These are phyloP conservation scores for Xylaria sp. DNA, from an alignment of 2,329 filamentous ascomycete species.

Conservation along the genomic window DNA sequence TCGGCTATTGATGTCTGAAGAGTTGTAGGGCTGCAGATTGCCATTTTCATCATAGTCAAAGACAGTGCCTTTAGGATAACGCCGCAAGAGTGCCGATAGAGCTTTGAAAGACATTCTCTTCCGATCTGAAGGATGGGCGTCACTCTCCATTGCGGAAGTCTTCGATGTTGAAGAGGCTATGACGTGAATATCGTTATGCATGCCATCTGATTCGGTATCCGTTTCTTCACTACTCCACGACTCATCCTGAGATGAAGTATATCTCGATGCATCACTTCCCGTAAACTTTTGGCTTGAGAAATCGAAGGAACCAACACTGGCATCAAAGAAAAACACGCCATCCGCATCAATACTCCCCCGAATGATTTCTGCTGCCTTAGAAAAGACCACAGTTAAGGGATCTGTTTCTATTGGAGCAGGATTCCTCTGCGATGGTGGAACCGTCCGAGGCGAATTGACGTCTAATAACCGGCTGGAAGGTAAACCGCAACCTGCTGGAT, in stretches of 20 bases:
- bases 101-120: slow-evolving; percentile 52
- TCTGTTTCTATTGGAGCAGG: slow-evolving; percentile 22
- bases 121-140: slow-evolving; percentile 28
- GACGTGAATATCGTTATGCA: slow-evolving; percentile 45
- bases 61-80: slow-evolving; percentile 58
- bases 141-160: slow-evolving; percentile 49
- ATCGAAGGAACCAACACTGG: slow-evolving; percentile 37
- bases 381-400: slow-evolving; percentile 46
- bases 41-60: slow-evolving; percentile 57
- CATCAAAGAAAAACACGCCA: slow-evolving; percentile 52
- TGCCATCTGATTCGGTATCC: slow-evolving; percentile 5
- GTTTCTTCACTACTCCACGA: slow-evolving; percentile 36
- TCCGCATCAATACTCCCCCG: slow-evolving; percentile 56
- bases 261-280: slow-evolving; percentile 10
- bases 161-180: slow-evolving; percentile 53
- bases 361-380: slow-evolving; percentile 56
- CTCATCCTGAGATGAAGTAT: slow-evolving; percentile 15
- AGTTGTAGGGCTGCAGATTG: slow-evolving; percentile 48
- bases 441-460: neutral
- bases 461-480: neutral
- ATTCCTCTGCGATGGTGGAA: neutral
- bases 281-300: slow-evolving; percentile 12
- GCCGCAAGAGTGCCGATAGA: slow-evolving; percentile 54
- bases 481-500: neutral
- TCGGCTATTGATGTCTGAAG: slow-evolving; percentile 35